These are phyloP conservation scores for Sporothrix mexicana DNA, from an alignment of 2,329 filamentous ascomycete species.

Conservation along the genomic window DNA sequence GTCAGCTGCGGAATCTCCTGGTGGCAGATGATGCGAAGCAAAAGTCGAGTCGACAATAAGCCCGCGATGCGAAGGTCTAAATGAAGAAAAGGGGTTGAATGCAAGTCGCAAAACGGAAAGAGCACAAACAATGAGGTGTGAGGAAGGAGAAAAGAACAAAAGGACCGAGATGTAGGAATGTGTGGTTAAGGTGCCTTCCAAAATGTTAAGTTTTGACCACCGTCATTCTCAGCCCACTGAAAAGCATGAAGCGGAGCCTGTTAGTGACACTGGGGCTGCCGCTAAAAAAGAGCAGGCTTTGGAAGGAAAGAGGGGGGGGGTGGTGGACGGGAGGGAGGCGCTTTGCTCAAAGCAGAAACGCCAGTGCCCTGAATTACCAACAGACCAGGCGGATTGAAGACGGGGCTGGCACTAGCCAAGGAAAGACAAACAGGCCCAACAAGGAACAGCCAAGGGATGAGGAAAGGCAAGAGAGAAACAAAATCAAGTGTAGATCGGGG, in stretches of 20 bases:
- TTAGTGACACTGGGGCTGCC: constrained; percentile 28
- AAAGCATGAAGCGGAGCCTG: constrained; percentile 27
- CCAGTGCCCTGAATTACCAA: constrained; percentile 24
- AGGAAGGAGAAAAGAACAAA: constrained; percentile 19
- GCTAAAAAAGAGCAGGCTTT: constrained; percentile 32
- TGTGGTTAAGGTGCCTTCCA: constrained; percentile 28
- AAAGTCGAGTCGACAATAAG: constrained; percentile 3
- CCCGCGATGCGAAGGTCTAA: not conserved
- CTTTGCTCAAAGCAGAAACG: constrained; percentile 22
- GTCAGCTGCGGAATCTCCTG: not conserved
- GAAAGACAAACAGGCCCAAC: not conserved
- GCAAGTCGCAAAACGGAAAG: constrained; percentile 9
- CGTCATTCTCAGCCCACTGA: constrained; percentile 35
- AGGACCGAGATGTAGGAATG: constrained; percentile 17
- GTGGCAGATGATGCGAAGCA: constrained; percentile 5
- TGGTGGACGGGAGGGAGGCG: constrained; percentile 26
- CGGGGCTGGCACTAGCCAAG: not conserved
- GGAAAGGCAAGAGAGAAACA: constrained; percentile 10
- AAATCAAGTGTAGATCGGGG: not conserved
- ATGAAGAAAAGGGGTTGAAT: not conserved
- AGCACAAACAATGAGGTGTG: constrained; percentile 3
- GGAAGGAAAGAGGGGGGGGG: constrained; percentile 23
- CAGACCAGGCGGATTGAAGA: not conserved
- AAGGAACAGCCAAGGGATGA: constrained; percentile 19
- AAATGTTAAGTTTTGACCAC: constrained; percentile 34